A percentile compares a stretch with the other conserved stretches of the same genome.
Evolutionary conservation across 2,329 filamentous ascomycete species (phyloP).

Genomic region (Ceratocystis huliohia): DNA sequence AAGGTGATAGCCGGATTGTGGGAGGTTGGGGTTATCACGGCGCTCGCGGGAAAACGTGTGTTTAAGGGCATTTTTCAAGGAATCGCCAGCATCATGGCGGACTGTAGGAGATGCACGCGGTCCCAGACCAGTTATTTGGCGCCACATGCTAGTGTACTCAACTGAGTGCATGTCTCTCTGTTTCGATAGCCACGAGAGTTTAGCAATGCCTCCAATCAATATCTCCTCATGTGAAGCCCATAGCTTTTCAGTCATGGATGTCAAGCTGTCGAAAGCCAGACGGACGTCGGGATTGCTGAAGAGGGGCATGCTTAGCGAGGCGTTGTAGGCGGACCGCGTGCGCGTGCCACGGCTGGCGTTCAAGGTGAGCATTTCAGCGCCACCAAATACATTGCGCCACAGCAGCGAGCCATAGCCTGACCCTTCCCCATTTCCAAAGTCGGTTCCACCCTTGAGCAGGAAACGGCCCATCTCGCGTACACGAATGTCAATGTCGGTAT

Average conservation of each 20-base stretch:
- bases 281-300: constrained; percentile 71
- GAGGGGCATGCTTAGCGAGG: constrained; percentile 70
- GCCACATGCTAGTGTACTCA: constrained; percentile 71
- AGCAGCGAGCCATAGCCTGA: constrained; percentile 81
- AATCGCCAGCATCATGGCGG: constrained; percentile 75
- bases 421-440: constrained; percentile 85
- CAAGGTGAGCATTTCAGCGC: constrained; percentile 76
- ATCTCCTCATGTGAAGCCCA: constrained; percentile 94
- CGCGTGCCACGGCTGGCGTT: constrained; percentile 83
- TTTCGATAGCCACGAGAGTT: constrained; percentile 58
- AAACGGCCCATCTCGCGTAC: constrained; percentile 73
- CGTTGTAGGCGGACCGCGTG: constrained; percentile 82
- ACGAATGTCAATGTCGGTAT: constrained; percentile 72
- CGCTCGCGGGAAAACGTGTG: constrained; percentile 71
- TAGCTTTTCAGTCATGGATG: constrained; percentile 73
- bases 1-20: constrained; percentile 66
- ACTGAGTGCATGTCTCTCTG: constrained; percentile 61
- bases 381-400: constrained; percentile 86
- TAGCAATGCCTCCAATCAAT: constrained; percentile 62
- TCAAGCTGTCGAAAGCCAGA: constrained; percentile 65
- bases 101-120: constrained; percentile 68
- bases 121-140: constrained; percentile 71
- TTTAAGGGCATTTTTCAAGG: constrained; percentile 73
- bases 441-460: constrained; percentile 85
- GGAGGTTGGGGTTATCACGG: constrained; percentile 74